Evolutionary conservation across 805 yeast species (phyloP), one percentile per base, ranked within the genome.

Genomic region (Ogataea neopini): DNA sequence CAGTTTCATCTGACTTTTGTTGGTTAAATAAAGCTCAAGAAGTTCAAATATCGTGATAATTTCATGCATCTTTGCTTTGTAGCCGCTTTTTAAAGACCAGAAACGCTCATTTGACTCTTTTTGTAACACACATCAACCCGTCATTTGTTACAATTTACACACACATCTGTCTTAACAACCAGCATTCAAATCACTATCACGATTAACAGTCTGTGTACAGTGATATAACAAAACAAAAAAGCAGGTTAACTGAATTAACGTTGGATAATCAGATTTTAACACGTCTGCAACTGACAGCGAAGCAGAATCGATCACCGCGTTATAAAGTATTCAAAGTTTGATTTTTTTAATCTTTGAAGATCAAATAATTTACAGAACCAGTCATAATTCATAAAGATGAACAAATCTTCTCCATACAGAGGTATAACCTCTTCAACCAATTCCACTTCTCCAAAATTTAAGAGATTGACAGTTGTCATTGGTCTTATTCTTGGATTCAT

Each of bases 401-500:
- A 49, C 49, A 51, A 51, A 22, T 23, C 58, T 17, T 54, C 60
- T 11, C 58, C 61, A 23, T 58, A 58, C 44, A 54, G 62, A 53
- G 62, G 62, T 22, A 58, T 58, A 19, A 48, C 55, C 22, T 51
- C 58, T 4, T 43, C 53, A 3, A 45, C 47, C 8, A 34, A 50
- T 18, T 22, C 56, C 9, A 22, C 53, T 6, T 40, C 55, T 7
- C 49, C 60, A 6, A 53, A 54, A 23, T 63, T 62, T 43, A 61
- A 56, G 45, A 50, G 45, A 36, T 35, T 59, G 11, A 62, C 68
- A 8, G 52, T 64, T 9, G 26, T 57, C 7, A 51, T 58, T 13
- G 69, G 69, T 18, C 29, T 63, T 23, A 15, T 59, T 8, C 18
- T 64, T 4, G 69, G 67, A 2, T 57, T 62, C 23, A 5, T 62